Base-by-base conservation (phyloP, 306 rosid species). In the Carpinus viminea region DNA sequence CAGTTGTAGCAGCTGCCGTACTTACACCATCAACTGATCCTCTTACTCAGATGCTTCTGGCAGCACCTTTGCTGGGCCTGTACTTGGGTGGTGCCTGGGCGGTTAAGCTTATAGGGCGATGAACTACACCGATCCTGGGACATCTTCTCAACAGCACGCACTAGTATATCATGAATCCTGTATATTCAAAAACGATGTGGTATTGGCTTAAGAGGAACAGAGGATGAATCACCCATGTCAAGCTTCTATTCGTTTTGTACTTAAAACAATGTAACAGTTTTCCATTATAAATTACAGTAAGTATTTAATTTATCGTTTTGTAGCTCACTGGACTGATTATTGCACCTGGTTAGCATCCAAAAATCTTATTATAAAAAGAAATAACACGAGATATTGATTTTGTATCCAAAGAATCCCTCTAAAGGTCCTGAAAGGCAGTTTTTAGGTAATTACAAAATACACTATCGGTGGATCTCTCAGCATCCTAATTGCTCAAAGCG, bases 41-140 rank as follows among this genome's bases (percentile, higher is more conserved):
- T 53, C 91, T 94, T 53, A 94, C 98, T 56, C 98, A 92, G 83
- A 20, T 85, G 74, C 98, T 94, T 87, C 85, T 94, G 69, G 98
- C 97, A 4, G 91, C 86, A 34, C 97, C 97, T 2, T 60, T 94
- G 1, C 83, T 92, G 54, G 98, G 95, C 64, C 97, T 94, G 73
- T 92, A 94, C 89, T 72, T 94, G 41, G 97, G 97, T 24, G 97
- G 98, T 46, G 98, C 98, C 28, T 94, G 98, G 98, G 46, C 81
- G 85, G 97, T 94, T 78, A 94, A 94, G 89, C 88, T 94, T 68
- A 84, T 74, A 0, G 95, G 98, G 74, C 90, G 95, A 45, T 94
- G 85, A 87, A 62, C 59, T 55, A 26, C 17, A 18, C 80, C 0
- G 71, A 9, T 43, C 68, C 10, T 53, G 45, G 20, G 45, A 64